phyloP scores from a whole-genome alignment of 83 land plant genomes.

The Larix sibirica region DNA sequence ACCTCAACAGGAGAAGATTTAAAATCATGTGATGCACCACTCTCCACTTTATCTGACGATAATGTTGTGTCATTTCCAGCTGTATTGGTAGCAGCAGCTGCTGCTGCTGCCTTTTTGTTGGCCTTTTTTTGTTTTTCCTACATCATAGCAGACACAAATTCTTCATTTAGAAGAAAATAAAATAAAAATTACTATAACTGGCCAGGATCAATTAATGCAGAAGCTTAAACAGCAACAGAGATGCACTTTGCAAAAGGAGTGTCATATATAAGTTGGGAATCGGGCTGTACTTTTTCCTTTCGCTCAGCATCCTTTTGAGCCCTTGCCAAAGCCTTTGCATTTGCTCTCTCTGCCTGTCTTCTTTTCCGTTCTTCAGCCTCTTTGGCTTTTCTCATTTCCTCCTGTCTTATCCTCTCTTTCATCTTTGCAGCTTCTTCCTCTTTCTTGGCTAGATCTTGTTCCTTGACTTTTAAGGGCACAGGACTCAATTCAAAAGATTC shows the following conservation, averaged over 20 bases:
- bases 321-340: constrained; percentile 63
- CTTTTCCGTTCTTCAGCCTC: constrained; percentile 87
- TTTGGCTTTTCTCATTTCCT: constrained; percentile 80
- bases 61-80: constrained; percentile 19
- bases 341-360: constrained; percentile 73
- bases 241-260: not conserved
- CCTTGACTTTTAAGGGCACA: constrained; percentile 18
- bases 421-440: constrained; percentile 59
- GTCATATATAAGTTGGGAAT: not conserved
- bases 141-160: not conserved
- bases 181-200: not conserved
- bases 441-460: constrained; percentile 38
- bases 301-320: constrained; percentile 88
- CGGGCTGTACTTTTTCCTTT: constrained; percentile 55
- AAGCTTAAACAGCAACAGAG: not conserved
- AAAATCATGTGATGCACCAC: constrained; percentile 4
- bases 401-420: constrained; percentile 50
- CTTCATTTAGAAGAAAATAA: not conserved
- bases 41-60: constrained; percentile 13
- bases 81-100: not conserved
- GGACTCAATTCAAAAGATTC: constrained; percentile 14
- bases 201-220: not conserved
- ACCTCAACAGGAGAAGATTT: constrained; percentile 25
- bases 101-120: constrained; percentile 58
- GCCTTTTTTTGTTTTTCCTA: constrained; percentile 75